Percentiles rank a stretch among this genome's conserved stretches.
Evolutionary conservation across 1,284 basidiomycete genomes (phyloP).

Genomic region (Cutaneotrichosporon mucoides): DNA sequence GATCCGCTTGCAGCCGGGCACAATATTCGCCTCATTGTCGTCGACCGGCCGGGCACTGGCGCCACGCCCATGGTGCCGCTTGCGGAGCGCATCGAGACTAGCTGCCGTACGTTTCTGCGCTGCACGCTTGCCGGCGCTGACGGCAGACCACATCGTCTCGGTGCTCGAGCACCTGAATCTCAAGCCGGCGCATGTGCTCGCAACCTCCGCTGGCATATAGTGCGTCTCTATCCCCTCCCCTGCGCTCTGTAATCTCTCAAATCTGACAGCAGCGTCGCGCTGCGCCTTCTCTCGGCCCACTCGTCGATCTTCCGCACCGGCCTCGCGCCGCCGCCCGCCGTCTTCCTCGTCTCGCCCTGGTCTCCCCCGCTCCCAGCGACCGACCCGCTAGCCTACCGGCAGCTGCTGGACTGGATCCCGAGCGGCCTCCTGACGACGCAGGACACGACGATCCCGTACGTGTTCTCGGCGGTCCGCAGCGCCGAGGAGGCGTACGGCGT

Average conservation of each 20-base stretch:
- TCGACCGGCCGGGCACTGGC: conserved; percentile 44
- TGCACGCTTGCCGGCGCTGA: neutral
- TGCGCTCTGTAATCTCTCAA: too few species aligned
- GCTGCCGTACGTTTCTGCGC: conserved; percentile 27
- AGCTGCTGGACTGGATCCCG: conserved; percentile 42
- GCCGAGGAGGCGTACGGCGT: conserved; percentile 10
- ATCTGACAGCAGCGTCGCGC: conserved; percentile 31
- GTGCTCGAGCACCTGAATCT: conserved; percentile 41
- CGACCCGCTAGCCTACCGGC: conserved; percentile 37
- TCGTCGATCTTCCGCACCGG: conserved; percentile 24
- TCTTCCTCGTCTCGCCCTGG: conserved; percentile 45
- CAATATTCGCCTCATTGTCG: conserved; percentile 38
- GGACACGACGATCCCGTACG: conserved; percentile 25
- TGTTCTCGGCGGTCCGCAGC: conserved; percentile 14
- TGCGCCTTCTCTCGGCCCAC: conserved; percentile 36
- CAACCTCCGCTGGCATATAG: conserved; percentile 44
- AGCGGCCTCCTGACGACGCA: conserved; percentile 38
- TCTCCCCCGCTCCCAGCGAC: conserved; percentile 33
- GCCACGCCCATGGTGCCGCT: conserved; percentile 37
- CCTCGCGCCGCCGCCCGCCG: conserved; percentile 29
- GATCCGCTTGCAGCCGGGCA: conserved; percentile 39
- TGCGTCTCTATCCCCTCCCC: conserved; percentile 13
- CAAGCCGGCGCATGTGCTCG: conserved; percentile 34
- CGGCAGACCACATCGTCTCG: conserved; percentile 38
- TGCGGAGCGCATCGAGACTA: conserved; percentile 29